Conservation (phyloP, 352 stramenopile genomes). For the Phytophthora citrophthora region DNA sequence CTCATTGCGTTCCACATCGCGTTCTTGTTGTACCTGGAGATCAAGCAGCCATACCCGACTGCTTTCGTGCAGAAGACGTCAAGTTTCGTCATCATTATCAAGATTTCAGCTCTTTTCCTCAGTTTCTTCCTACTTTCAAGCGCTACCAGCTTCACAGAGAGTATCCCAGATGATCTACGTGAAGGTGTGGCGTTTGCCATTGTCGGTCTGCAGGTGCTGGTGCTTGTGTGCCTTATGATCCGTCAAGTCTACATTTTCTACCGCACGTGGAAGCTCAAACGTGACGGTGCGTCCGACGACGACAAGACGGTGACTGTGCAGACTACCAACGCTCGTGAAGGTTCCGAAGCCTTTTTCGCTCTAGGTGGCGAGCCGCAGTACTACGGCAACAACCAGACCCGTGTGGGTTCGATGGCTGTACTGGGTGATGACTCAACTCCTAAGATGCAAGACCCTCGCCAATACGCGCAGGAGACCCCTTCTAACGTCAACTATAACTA, state of each 20-base stretch:
- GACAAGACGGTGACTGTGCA: conserved; percentile 66
- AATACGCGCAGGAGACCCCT: conserved; percentile 39
- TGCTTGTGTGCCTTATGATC: conserved; percentile 83
- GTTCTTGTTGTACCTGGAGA: conserved; percentile 85
- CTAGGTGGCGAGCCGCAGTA: conserved; percentile 47
- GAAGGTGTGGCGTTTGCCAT: conserved; percentile 84
- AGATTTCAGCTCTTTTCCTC: conserved; percentile 86
- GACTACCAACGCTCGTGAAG: conserved; percentile 57
- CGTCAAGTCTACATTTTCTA: conserved; percentile 90
- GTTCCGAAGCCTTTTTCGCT: conserved; percentile 57
- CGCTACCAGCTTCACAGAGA: conserved; percentile 66
- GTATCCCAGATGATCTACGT: conserved; percentile 75
- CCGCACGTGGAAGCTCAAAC: conserved; percentile 83
- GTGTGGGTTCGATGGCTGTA: conserved; percentile 42
- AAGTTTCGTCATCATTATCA: conserved; percentile 91
- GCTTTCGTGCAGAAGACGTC: conserved; percentile 87
- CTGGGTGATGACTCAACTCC: conserved; percentile 44
- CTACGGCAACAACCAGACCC: conserved; percentile 36
- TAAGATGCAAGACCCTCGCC: conserved; percentile 33
- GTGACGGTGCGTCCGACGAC: conserved; percentile 33
- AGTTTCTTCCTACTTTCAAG: conserved; percentile 84
- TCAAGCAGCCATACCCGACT: conserved; percentile 83
- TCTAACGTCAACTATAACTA: conserved; percentile 29
- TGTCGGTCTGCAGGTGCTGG: conserved; percentile 79
- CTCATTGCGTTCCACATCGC: conserved; percentile 78